Percentiles rank a stretch among this genome's conserved stretches.
Evolutionary conservation across 1,284 basidiomycete species (phyloP).

Genomic region (Leccinum fallax): DNA sequence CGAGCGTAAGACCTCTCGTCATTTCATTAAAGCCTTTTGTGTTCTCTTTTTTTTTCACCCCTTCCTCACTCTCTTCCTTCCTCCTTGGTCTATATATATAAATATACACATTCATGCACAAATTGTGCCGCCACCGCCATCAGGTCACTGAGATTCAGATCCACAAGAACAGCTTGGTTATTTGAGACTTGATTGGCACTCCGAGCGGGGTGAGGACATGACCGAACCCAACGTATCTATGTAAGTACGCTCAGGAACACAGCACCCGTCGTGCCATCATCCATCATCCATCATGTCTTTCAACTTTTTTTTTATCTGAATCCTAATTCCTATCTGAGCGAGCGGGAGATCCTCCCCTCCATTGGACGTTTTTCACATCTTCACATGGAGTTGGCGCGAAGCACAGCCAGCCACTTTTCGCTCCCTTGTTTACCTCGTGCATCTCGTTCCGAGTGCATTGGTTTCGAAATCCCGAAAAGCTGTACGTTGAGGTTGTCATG

Average conservation of each 20-base stretch:
- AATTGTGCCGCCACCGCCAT: not conserved
- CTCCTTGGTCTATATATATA: not conserved
- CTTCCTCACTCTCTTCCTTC: not conserved
- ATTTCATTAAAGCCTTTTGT: constrained; percentile 7
- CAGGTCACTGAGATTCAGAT: not conserved
- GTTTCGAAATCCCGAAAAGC: not conserved
- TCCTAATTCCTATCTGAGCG: not conserved
- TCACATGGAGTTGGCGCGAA: not conserved
- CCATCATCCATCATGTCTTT: not conserved
- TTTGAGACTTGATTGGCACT: not conserved
- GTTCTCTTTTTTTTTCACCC: not conserved
- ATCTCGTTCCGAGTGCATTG: not conserved
- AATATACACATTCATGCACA: not conserved
- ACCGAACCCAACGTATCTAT: not conserved
- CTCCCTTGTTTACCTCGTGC: not conserved
- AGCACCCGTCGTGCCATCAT: not conserved
- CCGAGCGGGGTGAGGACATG: not conserved
- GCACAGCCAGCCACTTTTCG: not conserved
- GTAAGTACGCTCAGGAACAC: not conserved
- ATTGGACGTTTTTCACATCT: not conserved
- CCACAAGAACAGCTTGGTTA: not conserved
- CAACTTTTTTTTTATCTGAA: not conserved
- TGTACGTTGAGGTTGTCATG: not conserved
- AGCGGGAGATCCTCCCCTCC: not conserved
- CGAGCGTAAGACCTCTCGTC: constrained; percentile 11